A percentile compares a stretch with the other conserved stretches of the same genome.
These are phyloP conservation scores for Amylocystis lapponica DNA, from an alignment of 768 basidiomycete species.

Conservation along the genomic window DNA sequence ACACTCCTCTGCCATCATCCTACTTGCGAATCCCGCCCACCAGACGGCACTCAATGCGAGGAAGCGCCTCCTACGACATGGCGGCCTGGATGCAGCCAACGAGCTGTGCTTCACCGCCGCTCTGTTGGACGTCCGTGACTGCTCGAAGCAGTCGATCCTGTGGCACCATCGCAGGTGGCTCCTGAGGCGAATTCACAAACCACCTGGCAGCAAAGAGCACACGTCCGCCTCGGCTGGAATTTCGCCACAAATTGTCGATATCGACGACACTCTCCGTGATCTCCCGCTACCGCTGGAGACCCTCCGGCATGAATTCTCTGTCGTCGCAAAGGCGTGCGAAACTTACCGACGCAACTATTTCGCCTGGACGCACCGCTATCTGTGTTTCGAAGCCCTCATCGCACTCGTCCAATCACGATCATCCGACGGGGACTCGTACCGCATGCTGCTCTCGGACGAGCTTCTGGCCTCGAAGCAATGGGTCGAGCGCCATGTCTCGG, in stretches of 20 bases:
- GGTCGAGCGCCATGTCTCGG: conserved; percentile 61
- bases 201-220: background rate
- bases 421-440: conserved; percentile 6
- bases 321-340: conserved; percentile 47
- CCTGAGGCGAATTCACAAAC: conserved; percentile 30
- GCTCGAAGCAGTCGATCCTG: conserved; percentile 58
- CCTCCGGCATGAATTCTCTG: conserved; percentile 42
- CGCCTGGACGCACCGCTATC: conserved; percentile 62
- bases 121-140: conserved; percentile 45
- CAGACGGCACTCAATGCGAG: conserved; percentile 61
- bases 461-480: conserved; percentile 35
- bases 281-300: conserved; percentile 27
- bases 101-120: conserved; percentile 47
- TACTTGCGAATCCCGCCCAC: conserved; percentile 64
- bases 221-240: background rate
- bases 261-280: conserved; percentile 12
- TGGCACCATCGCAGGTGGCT: conserved; percentile 75
- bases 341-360: conserved; percentile 69
- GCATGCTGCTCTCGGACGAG: conserved; percentile 37
- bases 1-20: conserved; percentile 41
- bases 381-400: conserved; percentile 35
- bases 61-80: conserved; percentile 43
- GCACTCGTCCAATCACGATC: conserved; percentile 8
- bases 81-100: conserved; percentile 29
- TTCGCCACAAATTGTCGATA: background rate